These are phyloP conservation scores for Setomelanomma holmii DNA, from an alignment of 2,329 filamentous ascomycete genomes.

Conservation along the genomic window DNA sequence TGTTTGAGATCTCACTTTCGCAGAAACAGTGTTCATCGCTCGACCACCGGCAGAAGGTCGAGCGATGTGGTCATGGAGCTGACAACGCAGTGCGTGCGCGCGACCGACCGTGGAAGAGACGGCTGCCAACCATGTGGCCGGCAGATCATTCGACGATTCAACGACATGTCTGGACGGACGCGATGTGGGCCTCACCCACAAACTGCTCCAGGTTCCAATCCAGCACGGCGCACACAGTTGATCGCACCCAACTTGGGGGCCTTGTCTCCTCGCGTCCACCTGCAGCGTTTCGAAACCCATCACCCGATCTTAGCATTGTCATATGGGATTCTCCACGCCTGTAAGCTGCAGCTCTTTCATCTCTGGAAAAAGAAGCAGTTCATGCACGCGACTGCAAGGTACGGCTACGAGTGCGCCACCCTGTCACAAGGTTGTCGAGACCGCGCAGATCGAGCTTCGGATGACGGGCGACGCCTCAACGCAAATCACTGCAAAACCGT, in stretches of 20 bases:
- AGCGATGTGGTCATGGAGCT: not conserved
- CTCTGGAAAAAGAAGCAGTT: slow-evolving; percentile 7
- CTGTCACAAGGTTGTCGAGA: not conserved
- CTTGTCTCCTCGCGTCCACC: slow-evolving; percentile 7
- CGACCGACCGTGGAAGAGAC: not conserved
- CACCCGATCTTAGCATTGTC: slow-evolving; percentile 6
- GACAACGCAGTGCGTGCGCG: not conserved
- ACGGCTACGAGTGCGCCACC: slow-evolving; percentile 8
- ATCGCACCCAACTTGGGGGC: not conserved
- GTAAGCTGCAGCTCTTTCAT: slow-evolving; percentile 3
- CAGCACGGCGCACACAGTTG: slow-evolving; percentile 12
- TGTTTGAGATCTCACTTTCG: not conserved
- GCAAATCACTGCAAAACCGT: slow-evolving; percentile 8
- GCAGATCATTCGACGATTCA: slow-evolving; percentile 18
- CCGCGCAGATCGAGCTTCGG: slow-evolving; percentile 8
- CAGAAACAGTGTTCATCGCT: not conserved
- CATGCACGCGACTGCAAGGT: slow-evolving; percentile 19
- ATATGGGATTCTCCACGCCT: not conserved
- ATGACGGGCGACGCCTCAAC: slow-evolving; percentile 8
- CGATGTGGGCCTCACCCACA: slow-evolving; percentile 12
- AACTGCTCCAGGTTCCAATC: slow-evolving; percentile 14
- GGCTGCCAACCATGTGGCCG: slow-evolving; percentile 8
- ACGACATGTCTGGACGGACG: not conserved
- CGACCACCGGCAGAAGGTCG: not conserved
- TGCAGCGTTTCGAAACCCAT: slow-evolving; percentile 19